phyloP scores from a whole-genome alignment of 441 rosid species.

The Bocquillonia castaneifolia region DNA sequence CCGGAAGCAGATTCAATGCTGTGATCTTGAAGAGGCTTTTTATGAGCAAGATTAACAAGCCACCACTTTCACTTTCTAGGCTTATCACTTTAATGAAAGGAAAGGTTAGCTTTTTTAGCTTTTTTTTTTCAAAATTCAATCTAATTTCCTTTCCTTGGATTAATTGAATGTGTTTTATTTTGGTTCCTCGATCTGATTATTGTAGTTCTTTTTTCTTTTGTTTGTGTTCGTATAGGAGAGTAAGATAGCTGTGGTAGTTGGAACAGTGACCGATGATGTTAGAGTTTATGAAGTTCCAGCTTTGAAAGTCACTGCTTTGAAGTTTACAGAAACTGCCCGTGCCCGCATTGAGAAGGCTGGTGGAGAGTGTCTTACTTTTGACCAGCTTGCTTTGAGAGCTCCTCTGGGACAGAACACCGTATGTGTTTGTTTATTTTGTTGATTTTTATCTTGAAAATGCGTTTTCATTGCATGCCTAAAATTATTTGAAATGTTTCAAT shows the following conservation, averaged over 20 bases:
- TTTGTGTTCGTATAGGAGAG: conserved; percentile 36
- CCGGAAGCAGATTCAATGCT: conserved; percentile 78
- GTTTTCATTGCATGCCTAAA: neutral
- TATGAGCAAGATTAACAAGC: conserved; percentile 90
- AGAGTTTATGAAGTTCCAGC: conserved; percentile 82
- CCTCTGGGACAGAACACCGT: conserved; percentile 97
- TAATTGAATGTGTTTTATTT: neutral
- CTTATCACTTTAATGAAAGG: conserved; percentile 49
- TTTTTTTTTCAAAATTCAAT: too few relatives aligned
- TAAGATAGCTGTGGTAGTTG: conserved; percentile 80
- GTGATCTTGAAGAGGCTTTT: conserved; percentile 87
- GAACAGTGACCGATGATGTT: conserved; percentile 75
- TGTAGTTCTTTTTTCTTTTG: neutral
- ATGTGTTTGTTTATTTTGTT: neutral
- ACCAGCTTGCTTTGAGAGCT: conserved; percentile 80
- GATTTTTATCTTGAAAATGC: too few relatives aligned
- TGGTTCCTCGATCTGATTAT: neutral
- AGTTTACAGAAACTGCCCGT: conserved; percentile 81
- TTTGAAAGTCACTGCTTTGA: conserved; percentile 73
- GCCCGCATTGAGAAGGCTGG: conserved; percentile 92
- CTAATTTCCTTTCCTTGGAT: neutral
- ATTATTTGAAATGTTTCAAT: too few relatives aligned
- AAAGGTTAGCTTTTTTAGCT: conserved; percentile 47
- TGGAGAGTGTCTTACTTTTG: conserved; percentile 93
- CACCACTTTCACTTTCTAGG: conserved; percentile 80